phyloP scores from a whole-genome alignment of 306 rosid species.

The Carpinus fangiana region DNA sequence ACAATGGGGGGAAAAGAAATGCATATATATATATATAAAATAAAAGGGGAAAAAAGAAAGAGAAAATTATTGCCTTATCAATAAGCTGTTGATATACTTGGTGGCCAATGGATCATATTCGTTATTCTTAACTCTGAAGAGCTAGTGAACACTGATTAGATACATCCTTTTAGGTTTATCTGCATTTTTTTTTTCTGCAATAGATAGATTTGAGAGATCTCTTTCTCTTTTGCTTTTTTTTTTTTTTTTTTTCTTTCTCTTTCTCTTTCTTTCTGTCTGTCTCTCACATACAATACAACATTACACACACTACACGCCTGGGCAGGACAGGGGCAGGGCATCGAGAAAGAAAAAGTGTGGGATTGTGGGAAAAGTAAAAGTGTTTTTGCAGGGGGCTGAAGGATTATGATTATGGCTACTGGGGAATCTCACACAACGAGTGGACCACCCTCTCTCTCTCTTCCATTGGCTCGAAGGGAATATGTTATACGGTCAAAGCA shows the following conservation, averaged over 20 bases:
- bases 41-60: neutral
- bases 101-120: conserved; percentile 17
- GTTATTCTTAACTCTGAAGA: neutral
- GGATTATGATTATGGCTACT: conserved; percentile 40
- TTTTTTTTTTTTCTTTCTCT: too few relatives aligned
- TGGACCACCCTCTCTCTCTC: conserved; percentile 71
- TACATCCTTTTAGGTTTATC: conserved; percentile 6
- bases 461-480: conserved; percentile 58
- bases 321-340: conserved; percentile 22
- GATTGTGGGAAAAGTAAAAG: conserved; percentile 77
- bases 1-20: neutral
- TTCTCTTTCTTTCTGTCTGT: too few relatives aligned
- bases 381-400: conserved; percentile 27
- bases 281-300: too few relatives aligned
- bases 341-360: conserved; percentile 21
- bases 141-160: neutral
- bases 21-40: too few relatives aligned
- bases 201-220: neutral
- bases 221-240: too few relatives aligned
- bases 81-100: conserved; percentile 2
- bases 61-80: neutral
- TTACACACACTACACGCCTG: conserved; percentile 19
- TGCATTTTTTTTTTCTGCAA: neutral
- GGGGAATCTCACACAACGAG: conserved; percentile 54
- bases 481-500: conserved; percentile 75